These are phyloP conservation scores for Polygonum aviculare DNA, from an alignment of 148 eudicot genomes.

Conservation along the genomic window DNA sequence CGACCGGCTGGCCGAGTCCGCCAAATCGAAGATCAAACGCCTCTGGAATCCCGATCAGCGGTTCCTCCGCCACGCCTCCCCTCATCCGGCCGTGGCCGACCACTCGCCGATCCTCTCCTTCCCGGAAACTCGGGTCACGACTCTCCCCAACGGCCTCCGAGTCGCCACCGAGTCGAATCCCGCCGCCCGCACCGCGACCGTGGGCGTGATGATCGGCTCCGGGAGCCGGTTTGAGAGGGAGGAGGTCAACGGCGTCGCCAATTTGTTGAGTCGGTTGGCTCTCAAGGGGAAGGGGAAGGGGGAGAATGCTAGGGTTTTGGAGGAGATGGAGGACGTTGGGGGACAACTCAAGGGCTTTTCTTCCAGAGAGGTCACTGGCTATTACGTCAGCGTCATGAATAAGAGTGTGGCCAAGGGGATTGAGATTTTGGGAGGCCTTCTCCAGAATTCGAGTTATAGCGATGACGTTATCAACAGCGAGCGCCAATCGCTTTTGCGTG, in stretches of 20 bases:
- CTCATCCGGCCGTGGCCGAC: slow-evolving; percentile 33
- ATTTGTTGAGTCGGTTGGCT: slow-evolving; percentile 38
- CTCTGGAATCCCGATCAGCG: slow-evolving; percentile 44
- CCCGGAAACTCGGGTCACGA: slow-evolving; percentile 45
- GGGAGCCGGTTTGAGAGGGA: slow-evolving; percentile 13
- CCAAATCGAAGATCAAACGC: slow-evolving; percentile 22
- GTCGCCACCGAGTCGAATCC: slow-evolving; percentile 58
- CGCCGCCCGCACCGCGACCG: slow-evolving; percentile 27
- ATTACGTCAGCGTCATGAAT: slow-evolving; percentile 16
- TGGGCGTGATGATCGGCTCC: slow-evolving; percentile 11
- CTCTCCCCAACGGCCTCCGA: slow-evolving; percentile 59
- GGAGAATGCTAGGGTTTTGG: slow-evolving; percentile 20
- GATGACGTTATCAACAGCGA: slow-evolving; percentile 20
- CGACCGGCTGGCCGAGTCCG: no score
- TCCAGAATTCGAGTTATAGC: slow-evolving; percentile 38
- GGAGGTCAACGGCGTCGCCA: slow-evolving; percentile 15
- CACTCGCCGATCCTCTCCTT: slow-evolving; percentile 45
- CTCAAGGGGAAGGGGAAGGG: slow-evolving; percentile 36
- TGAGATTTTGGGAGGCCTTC: slow-evolving; percentile 31
- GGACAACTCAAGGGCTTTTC: slow-evolving; percentile 32
- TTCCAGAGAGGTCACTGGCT: slow-evolving; percentile 30
- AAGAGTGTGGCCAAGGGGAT: slow-evolving; percentile 28
- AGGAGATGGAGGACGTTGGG: slow-evolving; percentile 41
- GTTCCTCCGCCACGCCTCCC: slow-evolving; percentile 40
- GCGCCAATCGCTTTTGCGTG: slow-evolving; percentile 34